Percentiles rank a stretch among this genome's conserved stretches.
Evolutionary conservation across 495 filamentous ascomycete genomes (phyloP).

Genomic region (Daldinia caldariorum): DNA sequence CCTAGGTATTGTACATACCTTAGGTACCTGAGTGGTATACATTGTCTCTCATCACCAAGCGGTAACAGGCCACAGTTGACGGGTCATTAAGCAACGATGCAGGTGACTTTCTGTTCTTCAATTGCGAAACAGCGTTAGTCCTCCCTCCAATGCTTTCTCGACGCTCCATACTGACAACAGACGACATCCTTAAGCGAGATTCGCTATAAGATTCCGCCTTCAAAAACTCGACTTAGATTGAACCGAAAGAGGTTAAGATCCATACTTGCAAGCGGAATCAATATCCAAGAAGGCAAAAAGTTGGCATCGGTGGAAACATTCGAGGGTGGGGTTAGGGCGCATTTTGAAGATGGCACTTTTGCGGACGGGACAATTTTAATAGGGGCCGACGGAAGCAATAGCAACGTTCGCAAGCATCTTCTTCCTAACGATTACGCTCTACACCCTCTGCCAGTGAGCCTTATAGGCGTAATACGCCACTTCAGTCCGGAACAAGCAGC

Average conservation of each 20-base stretch:
- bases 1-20: no score
- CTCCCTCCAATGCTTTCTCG: not conserved
- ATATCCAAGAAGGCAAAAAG: conserved; percentile 62
- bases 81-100: conserved; percentile 50
- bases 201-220: conserved; percentile 59
- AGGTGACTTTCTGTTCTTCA: conserved; percentile 64
- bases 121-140: conserved; percentile 56
- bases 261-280: conserved; percentile 59
- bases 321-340: conserved; percentile 51
- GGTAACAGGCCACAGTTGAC: conserved; percentile 16
- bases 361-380: conserved; percentile 62
- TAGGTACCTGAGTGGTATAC: not conserved
- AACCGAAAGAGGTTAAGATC: conserved; percentile 59
- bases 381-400: conserved; percentile 66
- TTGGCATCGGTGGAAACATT: conserved; percentile 52
- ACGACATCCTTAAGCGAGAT: conserved; percentile 45
- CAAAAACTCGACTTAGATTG: conserved; percentile 58
- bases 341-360: conserved; percentile 63
- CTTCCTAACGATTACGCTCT: conserved; percentile 51
- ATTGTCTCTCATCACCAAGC: not conserved
- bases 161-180: not conserved
- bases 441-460: conserved; percentile 57
- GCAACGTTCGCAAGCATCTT: conserved; percentile 47
- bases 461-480: conserved; percentile 58
- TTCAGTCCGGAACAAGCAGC: conserved; percentile 55